These are phyloP conservation scores for Angomonas ambiguus DNA, from an alignment of 208 protist genomes.

Conservation along the genomic window DNA sequence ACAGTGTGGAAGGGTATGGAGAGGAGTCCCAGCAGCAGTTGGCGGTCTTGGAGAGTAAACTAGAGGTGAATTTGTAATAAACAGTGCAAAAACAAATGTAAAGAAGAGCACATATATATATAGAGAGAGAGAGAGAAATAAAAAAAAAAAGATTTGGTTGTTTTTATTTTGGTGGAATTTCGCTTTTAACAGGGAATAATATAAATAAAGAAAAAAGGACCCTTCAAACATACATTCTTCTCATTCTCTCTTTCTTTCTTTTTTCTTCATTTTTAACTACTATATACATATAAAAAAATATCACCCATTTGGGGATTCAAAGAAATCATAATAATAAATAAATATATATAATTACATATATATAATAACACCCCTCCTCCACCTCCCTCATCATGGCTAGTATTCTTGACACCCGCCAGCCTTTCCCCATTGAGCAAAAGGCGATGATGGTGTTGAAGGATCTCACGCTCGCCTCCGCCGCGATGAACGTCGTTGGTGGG, in stretches of 20 bases:
- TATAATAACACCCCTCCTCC: not conserved
- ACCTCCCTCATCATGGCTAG: slow-evolving; percentile 27
- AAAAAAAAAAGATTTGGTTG: not conserved
- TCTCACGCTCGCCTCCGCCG: slow-evolving; percentile 53
- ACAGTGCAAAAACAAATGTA: not conserved
- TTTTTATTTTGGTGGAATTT: not conserved
- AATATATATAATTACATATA: not conserved
- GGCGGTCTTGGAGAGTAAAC: slow-evolving; percentile 66
- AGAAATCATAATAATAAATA: slow-evolving; percentile 20
- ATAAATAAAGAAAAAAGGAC: no score
- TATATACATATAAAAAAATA: no score
- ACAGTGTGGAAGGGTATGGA: slow-evolving; percentile 52
- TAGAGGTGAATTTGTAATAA: slow-evolving; percentile 71
- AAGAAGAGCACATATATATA: not conserved
- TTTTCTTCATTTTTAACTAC: no score
- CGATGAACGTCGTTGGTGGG: slow-evolving; percentile 64
- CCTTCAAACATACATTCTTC: no score
- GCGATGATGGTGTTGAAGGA: slow-evolving; percentile 56
- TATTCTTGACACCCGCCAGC: slow-evolving; percentile 59
- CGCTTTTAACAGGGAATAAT: not conserved
- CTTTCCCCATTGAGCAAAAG: slow-evolving; percentile 58
- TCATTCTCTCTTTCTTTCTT: no score
- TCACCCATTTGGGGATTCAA: not conserved
- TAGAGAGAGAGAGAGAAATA: not conserved
- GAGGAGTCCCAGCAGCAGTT: slow-evolving; percentile 86